Base-by-base conservation (phyloP, 1,139 yeast species). In the Keqinozyma sinolaborantium region DNA sequence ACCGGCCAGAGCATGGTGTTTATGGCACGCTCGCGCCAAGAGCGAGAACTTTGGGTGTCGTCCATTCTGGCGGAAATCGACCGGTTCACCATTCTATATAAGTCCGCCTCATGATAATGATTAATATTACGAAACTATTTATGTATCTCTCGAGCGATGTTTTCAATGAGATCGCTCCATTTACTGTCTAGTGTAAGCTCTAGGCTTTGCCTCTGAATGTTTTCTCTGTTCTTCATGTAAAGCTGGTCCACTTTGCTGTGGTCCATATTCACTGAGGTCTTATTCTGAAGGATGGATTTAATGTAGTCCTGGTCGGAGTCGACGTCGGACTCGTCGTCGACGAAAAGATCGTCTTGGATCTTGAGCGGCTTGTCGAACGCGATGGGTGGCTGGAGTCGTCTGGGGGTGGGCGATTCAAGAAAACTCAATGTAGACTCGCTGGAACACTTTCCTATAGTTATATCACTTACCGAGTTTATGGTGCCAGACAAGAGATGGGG, bases 1-100 rank as follows among this genome's bases (percentile, higher is more conserved):
- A 73, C 79, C 1, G 95, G 95, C 0, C 70, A 66, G 32, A 73
- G 79, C 29, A 65, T 83, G 59, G 81, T 83, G 4, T 87, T 90
- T 48, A 70, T 86, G 74, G 81, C 96, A 1, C 57, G 94, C 26
- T 83, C 95, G 1, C 61, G 95, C 27, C 85, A 83, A 42, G 95
- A 87, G 44, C 66, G 92, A 33, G 96, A 90, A 50, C 41, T 74
- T 20, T 90, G 97, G 97, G 90, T 85, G 2, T 59, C 75, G 4
- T 70, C 75, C 16, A 60, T 88, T 16, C 64, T 74, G 39, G 59
- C 71, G 5, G 95, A 84, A 46, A 67, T 84, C 38, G 88, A 83
- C 41, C 60, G 88, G 37, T 64, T 73, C 44, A 26, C 12, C 8
- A 26, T 16, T 13, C 14, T 12, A 19, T n/a, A 8, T 16, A 25